phyloP scores from a whole-genome alignment of 768 basidiomycete species.

The Hericium erinaceus region DNA sequence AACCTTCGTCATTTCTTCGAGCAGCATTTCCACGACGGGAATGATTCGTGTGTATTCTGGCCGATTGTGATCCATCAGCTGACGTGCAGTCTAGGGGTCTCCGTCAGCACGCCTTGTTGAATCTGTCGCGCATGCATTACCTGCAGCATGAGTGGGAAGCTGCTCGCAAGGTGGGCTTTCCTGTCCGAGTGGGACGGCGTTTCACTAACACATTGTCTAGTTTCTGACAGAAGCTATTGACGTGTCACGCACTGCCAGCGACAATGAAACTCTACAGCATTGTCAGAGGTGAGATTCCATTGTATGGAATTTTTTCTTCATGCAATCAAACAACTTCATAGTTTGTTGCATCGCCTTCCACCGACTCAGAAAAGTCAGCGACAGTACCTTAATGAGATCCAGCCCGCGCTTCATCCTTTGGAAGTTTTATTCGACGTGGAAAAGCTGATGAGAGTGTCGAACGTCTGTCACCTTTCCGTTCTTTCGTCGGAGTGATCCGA shows the following conservation, averaged over 20 bases:
- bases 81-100: constrained; percentile 40
- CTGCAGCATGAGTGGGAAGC: constrained; percentile 57
- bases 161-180: constrained; percentile 47
- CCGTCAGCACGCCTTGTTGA: constrained; percentile 73
- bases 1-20: constrained; percentile 75
- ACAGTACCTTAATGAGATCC: constrained; percentile 60
- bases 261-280: constrained; percentile 65
- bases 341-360: constrained; percentile 66
- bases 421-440: constrained; percentile 71
- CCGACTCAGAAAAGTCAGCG: constrained; percentile 35
- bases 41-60: constrained; percentile 56
- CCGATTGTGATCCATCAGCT: neutral
- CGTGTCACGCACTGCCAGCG: constrained; percentile 64
- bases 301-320: neutral
- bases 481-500: neutral
- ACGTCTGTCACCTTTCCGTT: constrained; percentile 30
- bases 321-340: constrained; percentile 20
- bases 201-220: constrained; percentile 27
- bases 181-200: neutral
- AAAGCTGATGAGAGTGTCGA: constrained; percentile 61
- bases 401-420: constrained; percentile 64
- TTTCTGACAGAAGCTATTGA: constrained; percentile 68
- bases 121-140: constrained; percentile 73
- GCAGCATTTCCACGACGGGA: constrained; percentile 72
- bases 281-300: constrained; percentile 52